Evolutionary conservation across 2,329 filamentous ascomycete species (phyloP).

Genomic region (Bipolaris zeicola): DNA sequence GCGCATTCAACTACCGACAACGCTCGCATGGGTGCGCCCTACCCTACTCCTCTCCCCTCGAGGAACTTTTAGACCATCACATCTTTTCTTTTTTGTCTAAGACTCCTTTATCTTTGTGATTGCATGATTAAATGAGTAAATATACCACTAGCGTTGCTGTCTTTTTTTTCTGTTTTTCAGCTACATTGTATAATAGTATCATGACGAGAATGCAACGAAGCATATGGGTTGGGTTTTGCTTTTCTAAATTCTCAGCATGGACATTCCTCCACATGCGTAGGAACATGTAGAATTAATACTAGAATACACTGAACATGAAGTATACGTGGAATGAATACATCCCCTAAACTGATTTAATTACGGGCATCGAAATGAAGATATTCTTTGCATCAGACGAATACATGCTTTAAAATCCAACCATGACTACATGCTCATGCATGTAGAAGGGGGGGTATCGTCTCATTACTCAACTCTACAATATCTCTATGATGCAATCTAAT

Average conservation of each 20-base stretch:
- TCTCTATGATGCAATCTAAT: not conserved
- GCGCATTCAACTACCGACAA: constrained; percentile 18
- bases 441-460: not conserved
- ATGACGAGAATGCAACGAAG: not conserved
- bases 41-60: constrained; percentile 28
- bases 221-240: not conserved
- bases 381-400: not conserved
- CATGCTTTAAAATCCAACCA: not conserved
- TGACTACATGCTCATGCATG: not conserved
- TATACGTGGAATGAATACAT: not conserved
- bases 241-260: not conserved
- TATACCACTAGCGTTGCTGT: constrained; percentile 14
- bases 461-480: not conserved
- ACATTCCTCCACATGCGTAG: not conserved
- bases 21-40: constrained; percentile 33
- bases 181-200: not conserved
- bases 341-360: not conserved
- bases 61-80: constrained; percentile 34
- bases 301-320: not conserved
- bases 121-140: constrained; percentile 7
- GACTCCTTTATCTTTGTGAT: constrained; percentile 2
- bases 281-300: not conserved
- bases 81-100: constrained; percentile 10
- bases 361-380: not conserved
- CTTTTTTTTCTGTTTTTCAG: not conserved